Evolutionary conservation across 129 eudicot genomes (phyloP), one percentile per base, ranked within the genome.

Genomic region (Tagetes erecta): DNA sequence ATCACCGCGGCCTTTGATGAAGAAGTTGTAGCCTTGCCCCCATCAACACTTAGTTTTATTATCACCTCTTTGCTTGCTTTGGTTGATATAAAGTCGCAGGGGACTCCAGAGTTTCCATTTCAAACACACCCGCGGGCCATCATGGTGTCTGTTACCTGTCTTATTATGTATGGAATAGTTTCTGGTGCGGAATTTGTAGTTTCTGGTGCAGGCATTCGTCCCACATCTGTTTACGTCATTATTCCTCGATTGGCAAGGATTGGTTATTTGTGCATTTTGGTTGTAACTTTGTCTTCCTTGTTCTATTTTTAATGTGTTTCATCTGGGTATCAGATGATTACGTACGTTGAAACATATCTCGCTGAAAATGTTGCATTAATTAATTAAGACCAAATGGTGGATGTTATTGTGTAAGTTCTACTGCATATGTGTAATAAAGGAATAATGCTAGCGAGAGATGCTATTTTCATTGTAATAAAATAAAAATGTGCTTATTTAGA

Each of bases 61-160:
- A 36, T 52, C 14, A 51, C 46, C 13, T 13, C 37, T 37, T 70
- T 51, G n/a, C 47, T 53, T 51, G 74, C 74, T 70, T 70, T 70
- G 1, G 14, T 42, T 3, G 75, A 53, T 6, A 70, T 70, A 8
- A 70, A 70, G 49, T 70, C 75, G 0, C 75, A 70, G n/a, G 46
- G 74, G n/a, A 31, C 27, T n/a, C n/a, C 52, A 8, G 76, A 35
- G 27, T 71, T 71, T 35, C 66, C 66, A 0, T 71, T 71, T 8
- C 14, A 53, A 39, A 38, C 66, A 2, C 76, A 71, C 76, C 76
- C 53, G 3, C 66, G 1, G 36, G 8, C 52, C 11, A 53, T 55
- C 39, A 14, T 53, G 64, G 12, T 71, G 3, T 30, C 66, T 6
- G 7, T 71, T 40, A 55, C 53, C 11, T 20, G 51, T 27, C 52